These are phyloP conservation scores for Eleusine indica DNA, from an alignment of 176 grass and related monocot species.

Conservation along the genomic window DNA sequence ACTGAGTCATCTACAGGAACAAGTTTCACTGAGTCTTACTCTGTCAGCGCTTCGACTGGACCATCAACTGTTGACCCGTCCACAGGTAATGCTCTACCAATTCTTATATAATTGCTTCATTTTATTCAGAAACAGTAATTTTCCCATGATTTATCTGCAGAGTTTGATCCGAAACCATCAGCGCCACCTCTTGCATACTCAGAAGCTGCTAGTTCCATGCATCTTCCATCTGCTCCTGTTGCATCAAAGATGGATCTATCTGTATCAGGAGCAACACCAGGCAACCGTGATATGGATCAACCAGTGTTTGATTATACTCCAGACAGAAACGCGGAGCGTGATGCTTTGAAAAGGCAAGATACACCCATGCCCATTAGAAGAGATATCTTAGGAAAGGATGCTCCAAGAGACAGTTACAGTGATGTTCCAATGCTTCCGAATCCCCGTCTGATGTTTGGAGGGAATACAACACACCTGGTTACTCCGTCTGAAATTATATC, in stretches of 20 bases:
- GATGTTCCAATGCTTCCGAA: constrained; percentile 59
- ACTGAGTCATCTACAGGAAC: constrained; percentile 44
- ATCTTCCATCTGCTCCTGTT: constrained; percentile 51
- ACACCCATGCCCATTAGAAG: constrained; percentile 48
- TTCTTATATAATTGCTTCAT: constrained; percentile 27
- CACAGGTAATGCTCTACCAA: constrained; percentile 39
- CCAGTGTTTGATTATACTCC: constrained; percentile 48
- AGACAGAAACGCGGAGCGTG: constrained; percentile 47
- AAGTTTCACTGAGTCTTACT: constrained; percentile 46
- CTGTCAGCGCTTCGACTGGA: constrained; percentile 47
- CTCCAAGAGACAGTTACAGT: constrained; percentile 46
- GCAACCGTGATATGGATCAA: constrained; percentile 56
- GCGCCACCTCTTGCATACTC: constrained; percentile 58
- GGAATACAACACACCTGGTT: constrained; percentile 77
- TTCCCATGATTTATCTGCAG: constrained; percentile 54
- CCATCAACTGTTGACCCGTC: constrained; percentile 34
- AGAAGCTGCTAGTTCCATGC: constrained; percentile 55
- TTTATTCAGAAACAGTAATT: constrained; percentile 41
- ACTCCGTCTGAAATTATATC: constrained; percentile 98
- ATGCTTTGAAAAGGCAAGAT: constrained; percentile 53
- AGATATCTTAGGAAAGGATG: constrained; percentile 57
- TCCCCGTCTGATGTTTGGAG: constrained; percentile 74
- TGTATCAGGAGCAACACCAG: constrained; percentile 54
- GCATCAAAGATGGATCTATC: constrained; percentile 55
- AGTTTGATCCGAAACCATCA: constrained; percentile 71